These are phyloP conservation scores for Clarireedia homoeocarpa DNA, from an alignment of 2,329 filamentous ascomycete species.

Conservation along the genomic window DNA sequence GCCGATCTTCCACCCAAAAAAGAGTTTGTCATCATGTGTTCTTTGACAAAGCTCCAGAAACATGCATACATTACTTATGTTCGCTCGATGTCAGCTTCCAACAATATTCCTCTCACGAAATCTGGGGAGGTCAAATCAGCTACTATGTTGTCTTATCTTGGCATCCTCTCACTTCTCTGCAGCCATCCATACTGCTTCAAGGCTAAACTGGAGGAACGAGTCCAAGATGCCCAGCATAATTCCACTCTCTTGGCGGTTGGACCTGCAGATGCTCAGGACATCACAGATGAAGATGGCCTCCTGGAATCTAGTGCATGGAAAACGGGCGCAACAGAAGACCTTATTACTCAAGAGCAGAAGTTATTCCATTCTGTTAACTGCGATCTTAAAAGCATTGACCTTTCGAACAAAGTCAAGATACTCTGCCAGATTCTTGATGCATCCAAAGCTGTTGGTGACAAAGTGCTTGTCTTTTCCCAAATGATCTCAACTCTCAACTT, in stretches of 20 bases:
- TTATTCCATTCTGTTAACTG: background rate
- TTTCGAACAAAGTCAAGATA: conserved; percentile 63
- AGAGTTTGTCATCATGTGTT: conserved; percentile 74
- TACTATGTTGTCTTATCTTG: conserved; percentile 46
- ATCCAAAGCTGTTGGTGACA: conserved; percentile 55
- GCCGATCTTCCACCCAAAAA: conserved; percentile 64
- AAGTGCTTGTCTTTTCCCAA: conserved; percentile 74
- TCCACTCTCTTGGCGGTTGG: background rate
- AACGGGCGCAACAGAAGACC: conserved; percentile 21
- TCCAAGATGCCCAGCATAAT: conserved; percentile 22
- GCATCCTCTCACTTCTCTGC: conserved; percentile 44
- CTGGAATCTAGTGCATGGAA: conserved; percentile 24
- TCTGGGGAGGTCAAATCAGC: conserved; percentile 32
- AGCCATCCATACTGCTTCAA: conserved; percentile 45
- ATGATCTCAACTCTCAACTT: conserved; percentile 63
- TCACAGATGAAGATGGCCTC: conserved; percentile 9
- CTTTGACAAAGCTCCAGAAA: conserved; percentile 58
- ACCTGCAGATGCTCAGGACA: background rate
- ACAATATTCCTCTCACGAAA: conserved; percentile 20
- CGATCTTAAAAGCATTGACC: conserved; percentile 34
- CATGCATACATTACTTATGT: conserved; percentile 52
- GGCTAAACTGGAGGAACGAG: conserved; percentile 38
- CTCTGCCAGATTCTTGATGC: conserved; percentile 63
- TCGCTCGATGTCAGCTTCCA: conserved; percentile 27
- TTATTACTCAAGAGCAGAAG: conserved; percentile 14